Conservation (phyloP, 345 rosid genomes). For the Theobroma cacao region DNA sequence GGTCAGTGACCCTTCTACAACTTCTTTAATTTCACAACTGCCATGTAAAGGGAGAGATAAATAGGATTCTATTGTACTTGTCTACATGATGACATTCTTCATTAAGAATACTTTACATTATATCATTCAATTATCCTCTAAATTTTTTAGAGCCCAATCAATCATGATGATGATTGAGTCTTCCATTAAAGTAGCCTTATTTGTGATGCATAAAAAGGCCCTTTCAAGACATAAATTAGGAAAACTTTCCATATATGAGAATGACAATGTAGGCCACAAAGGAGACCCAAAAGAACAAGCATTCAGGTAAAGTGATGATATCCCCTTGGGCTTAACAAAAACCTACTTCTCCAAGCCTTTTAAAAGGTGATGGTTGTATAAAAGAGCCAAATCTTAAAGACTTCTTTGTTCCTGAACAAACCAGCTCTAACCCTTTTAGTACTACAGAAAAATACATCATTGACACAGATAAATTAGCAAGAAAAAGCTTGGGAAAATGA, state of each 20-base stretch:
- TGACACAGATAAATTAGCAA: conserved; percentile 22
- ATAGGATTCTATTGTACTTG: conserved; percentile 17
- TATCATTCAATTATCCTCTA: conserved; percentile 23
- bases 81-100: conserved; percentile 17
- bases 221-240: conserved; percentile 33
- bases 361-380: conserved; percentile 42
- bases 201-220: conserved; percentile 21
- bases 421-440: conserved; percentile 11
- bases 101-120: background rate
- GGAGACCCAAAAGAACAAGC: conserved; percentile 52
- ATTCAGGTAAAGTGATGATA: conserved; percentile 38
- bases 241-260: conserved; percentile 48
- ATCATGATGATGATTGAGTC: conserved; percentile 35
- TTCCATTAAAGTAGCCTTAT: conserved; percentile 16
- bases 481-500: conserved; percentile 47
- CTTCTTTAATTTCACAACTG: conserved; percentile 23
- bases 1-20: background rate
- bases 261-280: conserved; percentile 57
- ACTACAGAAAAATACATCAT: conserved; percentile 17
- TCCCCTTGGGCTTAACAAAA: conserved; percentile 27
- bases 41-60: conserved; percentile 6
- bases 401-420: conserved; percentile 24
- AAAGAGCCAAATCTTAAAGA: conserved; percentile 29
- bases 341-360: conserved; percentile 20
- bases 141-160: conserved; percentile 30